Evolutionary conservation across 1,284 basidiomycete genomes (phyloP), one percentile per base, ranked within the genome.

Genomic region (Vanrija sp.): DNA sequence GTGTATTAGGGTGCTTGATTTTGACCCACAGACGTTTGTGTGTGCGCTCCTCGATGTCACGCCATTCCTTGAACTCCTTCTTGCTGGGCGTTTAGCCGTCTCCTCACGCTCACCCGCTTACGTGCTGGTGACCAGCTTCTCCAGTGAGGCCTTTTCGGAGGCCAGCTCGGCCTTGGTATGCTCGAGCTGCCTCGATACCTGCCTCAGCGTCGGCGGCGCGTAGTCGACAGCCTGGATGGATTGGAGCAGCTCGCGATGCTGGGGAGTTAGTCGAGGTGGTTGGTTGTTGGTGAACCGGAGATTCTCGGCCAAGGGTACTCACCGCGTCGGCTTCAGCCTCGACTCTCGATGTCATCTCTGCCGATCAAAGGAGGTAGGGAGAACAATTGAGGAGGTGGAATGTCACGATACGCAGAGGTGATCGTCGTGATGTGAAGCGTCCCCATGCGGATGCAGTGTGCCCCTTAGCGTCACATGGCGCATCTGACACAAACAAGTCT

Each of bases 1-100:
- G 43, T 14, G 48, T 26, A 12, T 34, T 47, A 0, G 64, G 64
- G 49, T 63, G 58, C 28, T 54, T 57, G 49, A 65, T 52, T 46
- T 57, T 55, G 29, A 58, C 58, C 64, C 61, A 63, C 6, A 63
- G 43, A 1, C 64, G 61, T 42, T 61, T 61, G 54, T 47, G 42
- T 14, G 61, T 62, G 18, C 64, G 64, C 6, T 56, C 46, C 29
- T 61, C 49, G 45, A 63, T 63, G 26, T 59, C 56, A 28, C 55
- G 43, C 61, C 61, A 63, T 46, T 65, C 61, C 28, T 57, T 49
- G 52, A 61, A 60, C 48, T 63, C 61, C 38, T 58, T 59, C 46
- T 46, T 46, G 9, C 55, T 57, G 34, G 49, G 52, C 43, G 29
- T 7, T 15, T 23, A 23, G 21, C 21, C 21, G 21, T 23, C 21